phyloP scores from a whole-genome alignment of 306 rosid genomes.

The Albizia julibrissin region DNA sequence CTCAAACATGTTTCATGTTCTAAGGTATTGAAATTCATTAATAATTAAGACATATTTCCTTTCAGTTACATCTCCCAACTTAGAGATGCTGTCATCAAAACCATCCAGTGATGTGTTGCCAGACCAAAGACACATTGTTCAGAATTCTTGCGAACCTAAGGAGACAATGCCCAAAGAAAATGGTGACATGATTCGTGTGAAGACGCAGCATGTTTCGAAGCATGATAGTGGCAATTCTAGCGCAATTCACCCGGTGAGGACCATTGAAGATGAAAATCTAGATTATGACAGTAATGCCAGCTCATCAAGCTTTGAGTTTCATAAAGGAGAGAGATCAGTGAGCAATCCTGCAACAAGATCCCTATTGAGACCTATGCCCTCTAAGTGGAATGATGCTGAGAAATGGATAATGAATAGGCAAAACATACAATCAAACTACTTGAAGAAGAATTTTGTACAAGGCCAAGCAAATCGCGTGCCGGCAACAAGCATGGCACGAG shows the following conservation, averaged over 20 bases:
- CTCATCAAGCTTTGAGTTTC: constrained; percentile 97
- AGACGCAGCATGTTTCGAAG: constrained; percentile 54
- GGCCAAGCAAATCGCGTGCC: constrained; percentile 63
- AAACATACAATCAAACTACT: constrained; percentile 42
- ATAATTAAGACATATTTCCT: constrained; percentile 35
- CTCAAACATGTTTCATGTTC: not conserved
- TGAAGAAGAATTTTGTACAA: constrained; percentile 56
- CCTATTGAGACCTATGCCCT: constrained; percentile 74
- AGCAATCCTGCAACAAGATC: constrained; percentile 59
- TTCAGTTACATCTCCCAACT: constrained; percentile 64
- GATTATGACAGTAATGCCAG: constrained; percentile 97
- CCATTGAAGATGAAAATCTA: constrained; percentile 75
- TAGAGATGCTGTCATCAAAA: constrained; percentile 52
- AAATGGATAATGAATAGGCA: constrained; percentile 92
- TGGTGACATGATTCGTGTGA: constrained; percentile 36
- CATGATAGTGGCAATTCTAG: constrained; percentile 64
- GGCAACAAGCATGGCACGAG: constrained; percentile 58
- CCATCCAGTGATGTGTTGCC: constrained; percentile 36
- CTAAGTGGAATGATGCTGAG: constrained; percentile 97
- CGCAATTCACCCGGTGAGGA: constrained; percentile 60
- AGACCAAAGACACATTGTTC: constrained; percentile 31
- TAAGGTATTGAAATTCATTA: not conserved
- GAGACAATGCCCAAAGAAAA: constrained; percentile 54
- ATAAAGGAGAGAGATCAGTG: constrained; percentile 75
- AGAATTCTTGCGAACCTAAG: constrained; percentile 41